Conservation (phyloP, 164 flowering plant genomes). For the Warburgia ugandensis region DNA sequence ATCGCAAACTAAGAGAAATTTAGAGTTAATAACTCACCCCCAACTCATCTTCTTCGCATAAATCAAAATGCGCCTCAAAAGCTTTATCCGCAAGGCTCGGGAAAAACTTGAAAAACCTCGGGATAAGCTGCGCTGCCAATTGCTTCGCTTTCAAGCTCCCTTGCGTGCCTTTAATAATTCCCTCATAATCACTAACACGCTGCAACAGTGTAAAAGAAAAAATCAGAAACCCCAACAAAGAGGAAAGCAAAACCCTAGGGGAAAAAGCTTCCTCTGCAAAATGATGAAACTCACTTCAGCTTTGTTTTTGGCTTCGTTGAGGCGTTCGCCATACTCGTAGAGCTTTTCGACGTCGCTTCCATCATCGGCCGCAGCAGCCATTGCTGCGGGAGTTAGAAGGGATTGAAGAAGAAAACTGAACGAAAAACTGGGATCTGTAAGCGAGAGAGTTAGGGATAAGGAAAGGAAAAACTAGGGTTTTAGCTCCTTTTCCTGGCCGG, state of each 20-base stretch:
- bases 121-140: constrained; percentile 89
- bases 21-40: constrained; percentile 64
- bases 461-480: no score
- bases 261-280: background rate
- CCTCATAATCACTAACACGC: constrained; percentile 76
- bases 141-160: constrained; percentile 80
- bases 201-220: constrained; percentile 13
- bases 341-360: constrained; percentile 76
- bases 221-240: constrained; percentile 1
- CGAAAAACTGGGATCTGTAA: no score
- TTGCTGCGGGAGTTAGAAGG: background rate
- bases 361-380: constrained; percentile 35
- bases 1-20: background rate
- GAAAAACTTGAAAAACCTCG: constrained; percentile 86
- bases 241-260: constrained; percentile 11
- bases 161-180: constrained; percentile 64
- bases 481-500: no score
- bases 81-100: constrained; percentile 52
- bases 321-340: constrained; percentile 88
- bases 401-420: no score
- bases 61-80: constrained; percentile 61
- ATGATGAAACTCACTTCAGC: constrained; percentile 44
- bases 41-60: constrained; percentile 85
- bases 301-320: constrained; percentile 87
- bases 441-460: no score